These are phyloP conservation scores for Hevea brasiliensis DNA, from an alignment of 345 rosid species.

Conservation along the genomic window DNA sequence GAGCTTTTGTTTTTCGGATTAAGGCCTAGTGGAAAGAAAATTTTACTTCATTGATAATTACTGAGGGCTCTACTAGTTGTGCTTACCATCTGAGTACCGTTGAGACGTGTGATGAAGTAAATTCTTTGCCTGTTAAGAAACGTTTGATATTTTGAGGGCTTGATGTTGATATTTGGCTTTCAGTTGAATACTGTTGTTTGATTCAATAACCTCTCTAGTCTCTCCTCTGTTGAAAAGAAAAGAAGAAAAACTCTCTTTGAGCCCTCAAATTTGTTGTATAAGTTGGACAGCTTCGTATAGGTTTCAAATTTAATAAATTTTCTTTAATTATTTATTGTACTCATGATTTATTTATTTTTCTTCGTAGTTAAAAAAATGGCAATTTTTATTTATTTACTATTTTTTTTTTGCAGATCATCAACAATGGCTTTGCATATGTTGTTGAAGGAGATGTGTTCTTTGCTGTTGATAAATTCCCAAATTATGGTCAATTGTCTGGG, in stretches of 20 bases:
- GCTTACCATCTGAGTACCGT: neutral
- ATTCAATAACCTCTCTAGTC: neutral
- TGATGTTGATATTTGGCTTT: neutral
- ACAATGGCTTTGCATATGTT: slow-evolving; percentile 65
- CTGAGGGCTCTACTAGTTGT: neutral
- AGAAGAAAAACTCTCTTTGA: no score
- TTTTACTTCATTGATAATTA: neutral
- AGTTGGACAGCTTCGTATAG: neutral
- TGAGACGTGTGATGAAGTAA: neutral
- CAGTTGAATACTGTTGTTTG: neutral
- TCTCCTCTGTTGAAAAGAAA: no score
- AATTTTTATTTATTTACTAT: no score
- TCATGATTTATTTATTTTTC: neutral
- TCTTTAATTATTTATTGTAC: neutral
- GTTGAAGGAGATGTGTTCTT: slow-evolving; percentile 86
- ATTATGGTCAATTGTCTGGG: slow-evolving; percentile 77
- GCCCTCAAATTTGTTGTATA: no score
- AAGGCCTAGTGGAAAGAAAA: neutral
- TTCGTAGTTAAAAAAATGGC: neutral
- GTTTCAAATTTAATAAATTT: neutral
- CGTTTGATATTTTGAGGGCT: neutral
- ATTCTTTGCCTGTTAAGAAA: neutral
- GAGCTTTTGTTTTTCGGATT: neutral
- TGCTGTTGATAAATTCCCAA: slow-evolving; percentile 63
- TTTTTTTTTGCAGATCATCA: slow-evolving; percentile 70